A percentile compares a stretch with the other conserved stretches of the same genome.
phyloP scores from a whole-genome alignment of 2,329 filamentous ascomycete genomes.

The Microcyclospora pomicola region DNA sequence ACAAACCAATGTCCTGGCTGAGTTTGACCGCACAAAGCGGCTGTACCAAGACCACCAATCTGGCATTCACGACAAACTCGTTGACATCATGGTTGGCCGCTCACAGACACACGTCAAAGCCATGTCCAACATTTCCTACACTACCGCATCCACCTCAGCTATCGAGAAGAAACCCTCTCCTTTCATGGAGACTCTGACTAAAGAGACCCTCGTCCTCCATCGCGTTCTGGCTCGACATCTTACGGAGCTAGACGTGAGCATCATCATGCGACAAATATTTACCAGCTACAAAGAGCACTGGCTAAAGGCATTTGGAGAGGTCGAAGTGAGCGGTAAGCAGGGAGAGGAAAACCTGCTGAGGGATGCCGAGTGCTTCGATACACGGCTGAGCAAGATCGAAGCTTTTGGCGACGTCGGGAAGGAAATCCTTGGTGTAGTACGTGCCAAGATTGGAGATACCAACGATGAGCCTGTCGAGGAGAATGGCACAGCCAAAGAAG shows the following conservation, averaged over 20 bases:
- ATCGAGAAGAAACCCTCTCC: conserved; percentile 31
- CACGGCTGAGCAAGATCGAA: conserved; percentile 61
- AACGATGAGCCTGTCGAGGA: too few relatives aligned
- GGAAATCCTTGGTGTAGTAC: conserved; percentile 21
- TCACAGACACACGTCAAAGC: conserved; percentile 60
- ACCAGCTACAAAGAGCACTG: conserved; percentile 68
- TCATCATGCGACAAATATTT: conserved; percentile 82
- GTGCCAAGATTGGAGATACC: conserved; percentile 34
- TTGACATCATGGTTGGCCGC: conserved; percentile 78
- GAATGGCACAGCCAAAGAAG: too few relatives aligned
- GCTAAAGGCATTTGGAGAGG: conserved; percentile 53
- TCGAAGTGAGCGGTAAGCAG: conserved; percentile 48
- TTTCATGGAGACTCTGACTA: conserved; percentile 78
- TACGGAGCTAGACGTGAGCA: conserved; percentile 57
- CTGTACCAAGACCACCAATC: conserved; percentile 80
- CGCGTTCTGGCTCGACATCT: conserved; percentile 72
- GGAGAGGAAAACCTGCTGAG: conserved; percentile 67
- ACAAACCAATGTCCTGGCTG: conserved; percentile 42
- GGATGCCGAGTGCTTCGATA: conserved; percentile 60
- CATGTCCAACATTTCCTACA: conserved; percentile 63
- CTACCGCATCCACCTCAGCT: conserved; percentile 24
- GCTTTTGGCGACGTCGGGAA: conserved; percentile 59
- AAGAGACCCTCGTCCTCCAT: conserved; percentile 74
- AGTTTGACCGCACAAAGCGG: conserved; percentile 79
- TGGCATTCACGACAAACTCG: conserved; percentile 81